phyloP scores from a whole-genome alignment of 495 filamentous ascomycete species.

The Penicillium malachiteum region DNA sequence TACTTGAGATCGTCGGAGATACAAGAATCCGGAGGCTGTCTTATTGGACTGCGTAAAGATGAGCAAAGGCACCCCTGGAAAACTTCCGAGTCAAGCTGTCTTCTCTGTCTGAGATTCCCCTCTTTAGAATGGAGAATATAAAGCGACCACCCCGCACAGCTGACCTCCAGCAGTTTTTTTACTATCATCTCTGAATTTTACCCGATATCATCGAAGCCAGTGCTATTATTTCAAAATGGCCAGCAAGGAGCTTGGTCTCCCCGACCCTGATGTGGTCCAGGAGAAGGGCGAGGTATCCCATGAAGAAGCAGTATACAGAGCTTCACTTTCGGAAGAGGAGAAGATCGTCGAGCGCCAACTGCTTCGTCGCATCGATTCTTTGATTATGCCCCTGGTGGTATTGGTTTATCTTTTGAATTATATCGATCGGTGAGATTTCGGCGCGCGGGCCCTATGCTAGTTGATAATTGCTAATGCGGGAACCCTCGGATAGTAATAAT shows the following conservation, averaged over 20 bases:
- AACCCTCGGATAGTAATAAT: conserved; percentile 41
- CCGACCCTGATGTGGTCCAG: conserved; percentile 41
- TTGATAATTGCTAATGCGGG: too few relatives aligned
- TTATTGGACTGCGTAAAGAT: not conserved
- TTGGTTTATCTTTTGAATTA: conserved; percentile 59
- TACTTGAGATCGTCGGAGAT: conserved; percentile 6
- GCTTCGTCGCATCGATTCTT: conserved; percentile 46
- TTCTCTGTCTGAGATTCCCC: too few relatives aligned
- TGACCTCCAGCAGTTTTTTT: not conserved
- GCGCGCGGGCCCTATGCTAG: too few relatives aligned
- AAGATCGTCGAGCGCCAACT: conserved; percentile 47
- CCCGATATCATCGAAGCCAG: too few relatives aligned
- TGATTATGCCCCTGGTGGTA: conserved; percentile 57
- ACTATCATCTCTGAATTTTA: too few relatives aligned
- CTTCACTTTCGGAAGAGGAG: conserved; percentile 45
- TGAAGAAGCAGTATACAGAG: conserved; percentile 43
- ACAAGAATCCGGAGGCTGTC: not conserved
- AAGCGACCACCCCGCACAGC: not conserved
- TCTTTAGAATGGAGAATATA: not conserved
- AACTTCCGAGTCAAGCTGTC: too few relatives aligned
- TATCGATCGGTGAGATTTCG: conserved; percentile 45
- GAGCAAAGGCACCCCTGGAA: too few relatives aligned
- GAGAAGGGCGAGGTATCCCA: conserved; percentile 39
- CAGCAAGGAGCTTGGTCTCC: conserved; percentile 18
- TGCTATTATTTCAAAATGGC: conserved; percentile 17